Evolutionary conservation across 768 basidiomycete species (phyloP), one percentile per base, ranked within the genome.

Genomic region (Trametes maxima): DNA sequence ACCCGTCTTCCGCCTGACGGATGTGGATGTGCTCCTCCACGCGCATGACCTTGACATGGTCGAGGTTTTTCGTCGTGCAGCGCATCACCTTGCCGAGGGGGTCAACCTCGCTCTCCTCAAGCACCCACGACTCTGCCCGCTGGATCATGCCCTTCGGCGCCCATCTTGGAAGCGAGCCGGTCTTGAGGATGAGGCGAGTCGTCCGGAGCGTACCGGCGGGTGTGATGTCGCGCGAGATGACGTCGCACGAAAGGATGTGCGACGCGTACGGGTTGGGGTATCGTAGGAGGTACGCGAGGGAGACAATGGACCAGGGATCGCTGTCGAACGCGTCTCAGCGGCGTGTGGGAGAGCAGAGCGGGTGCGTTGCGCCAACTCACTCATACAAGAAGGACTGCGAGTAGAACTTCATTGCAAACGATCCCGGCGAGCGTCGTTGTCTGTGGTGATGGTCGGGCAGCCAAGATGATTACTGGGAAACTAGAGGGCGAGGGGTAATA

Each of bases 231-330:
- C 95, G 90, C 55, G 92, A 90, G 65, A 98, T 86, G 69, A 98
- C 94, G 78, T 98, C 95, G 81, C 94, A 95, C 4, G 95, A 95
- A 66, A 95, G 77, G 73, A 98, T 89, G 77, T 98, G 95, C 39
- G 90, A 80, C 6, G 95, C 92, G 70, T 93, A 94, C 50, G 95
- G 94, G 72, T 97, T 98, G 3, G 95, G 95, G 75, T 97, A 98
- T 64, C 95, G 90, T 60, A 97, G 79, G 73, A 95, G 95, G 80
- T 90, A 97, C 13, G 95, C 95, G 65, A 96, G 81, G 19, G 95
- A 87, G 60, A 96, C 92, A 67, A 92, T 95, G 59, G 92, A 82
- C 86, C 95, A 94, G 74, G 94, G 85, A 84, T 97, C 93, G 81
- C 94, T 95, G 68, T 7, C 16, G 16, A 62, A 25, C 51, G 16